phyloP scores from a whole-genome alignment of 2,329 filamentous ascomycete species.

The Colletotrichum costaricense region DNA sequence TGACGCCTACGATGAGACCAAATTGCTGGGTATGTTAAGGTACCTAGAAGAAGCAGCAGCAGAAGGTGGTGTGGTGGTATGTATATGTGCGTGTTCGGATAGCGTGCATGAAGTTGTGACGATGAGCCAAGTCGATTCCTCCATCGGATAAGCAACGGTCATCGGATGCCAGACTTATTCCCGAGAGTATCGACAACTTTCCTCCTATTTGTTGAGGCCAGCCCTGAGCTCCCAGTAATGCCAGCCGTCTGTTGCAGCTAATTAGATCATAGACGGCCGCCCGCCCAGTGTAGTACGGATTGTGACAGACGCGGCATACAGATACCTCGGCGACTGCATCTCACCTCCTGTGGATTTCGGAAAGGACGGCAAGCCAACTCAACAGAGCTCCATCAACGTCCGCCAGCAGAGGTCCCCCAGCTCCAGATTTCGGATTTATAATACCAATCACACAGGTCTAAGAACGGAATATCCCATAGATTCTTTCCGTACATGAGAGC shows the following conservation, averaged over 20 bases:
- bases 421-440: conserved; percentile 9
- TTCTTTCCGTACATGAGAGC: background rate
- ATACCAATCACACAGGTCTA: background rate
- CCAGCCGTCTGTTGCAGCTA: background rate
- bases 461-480: background rate
- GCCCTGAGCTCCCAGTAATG: background rate
- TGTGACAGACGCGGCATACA: conserved; percentile 14
- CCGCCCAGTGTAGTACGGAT: background rate
- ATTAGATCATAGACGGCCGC: background rate
- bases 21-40: conserved; percentile 2
- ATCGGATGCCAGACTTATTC: conserved; percentile 1
- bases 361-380: conserved; percentile 9
- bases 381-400: background rate
- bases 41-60: background rate
- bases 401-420: background rate
- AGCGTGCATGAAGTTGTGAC: conserved; percentile 9
- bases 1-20: conserved; percentile 27
- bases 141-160: conserved; percentile 23
- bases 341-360: background rate
- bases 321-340: conserved; percentile 14
- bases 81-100: background rate
- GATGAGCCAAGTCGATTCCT: conserved; percentile 11
- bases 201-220: background rate
- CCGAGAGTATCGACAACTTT: background rate
- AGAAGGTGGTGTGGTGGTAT: background rate